Evolutionary conservation across 768 basidiomycete species (phyloP), one percentile per base, ranked within the genome.

Genomic region (Rhodotorula paludigena): DNA sequence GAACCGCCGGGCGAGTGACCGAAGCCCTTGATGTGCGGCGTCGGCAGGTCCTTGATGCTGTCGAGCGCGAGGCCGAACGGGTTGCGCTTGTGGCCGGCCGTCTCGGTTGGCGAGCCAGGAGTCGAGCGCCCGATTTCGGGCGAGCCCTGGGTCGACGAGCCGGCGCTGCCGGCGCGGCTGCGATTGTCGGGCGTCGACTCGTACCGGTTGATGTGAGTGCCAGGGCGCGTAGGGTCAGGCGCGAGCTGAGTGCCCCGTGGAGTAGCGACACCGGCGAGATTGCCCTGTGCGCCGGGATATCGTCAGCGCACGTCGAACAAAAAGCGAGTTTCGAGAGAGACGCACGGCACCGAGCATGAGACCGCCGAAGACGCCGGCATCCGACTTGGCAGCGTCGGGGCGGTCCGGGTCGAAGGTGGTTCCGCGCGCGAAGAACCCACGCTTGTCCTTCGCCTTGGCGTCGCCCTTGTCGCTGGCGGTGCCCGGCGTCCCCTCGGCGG

Each of bases 331-430:
- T 23, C 8, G n/a, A 32, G 9, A 7, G 42, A 45, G 33, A 66
- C 69, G 41, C 6, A 71, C 85, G 0, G 88, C 85, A 63, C 85
- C 85, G 12, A 86, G 84, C 30, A 92, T 85, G 42, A 91, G 82
- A 8, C 87, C 83, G 1, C 87, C 88, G 65, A 87, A 82, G 3
- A 87, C 87, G 10, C 87, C 86, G 0, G 81, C 87, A 30, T 81
- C 81, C 70, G 79, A 85, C 65, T 82, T 79, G 21, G 82, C 81
- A 53, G 81, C 78, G 32, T 78, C 75, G 0, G 79, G 80, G 9
- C 80, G 55, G 23, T 74, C 53, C 74, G 57, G 11, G 74, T 33
- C 25, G 39, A n/a, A n/a, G n/a, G n/a, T n/a, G n/a, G n/a, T n/a
- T n/a, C n/a, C n/a, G n/a, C n/a, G n/a, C n/a, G n/a, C 56, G 30